A percentile compares a stretch with the other conserved stretches of the same genome.
Conservation (phyloP, 192 early-diverging fungal genomes). For the Podila horticola region DNA sequence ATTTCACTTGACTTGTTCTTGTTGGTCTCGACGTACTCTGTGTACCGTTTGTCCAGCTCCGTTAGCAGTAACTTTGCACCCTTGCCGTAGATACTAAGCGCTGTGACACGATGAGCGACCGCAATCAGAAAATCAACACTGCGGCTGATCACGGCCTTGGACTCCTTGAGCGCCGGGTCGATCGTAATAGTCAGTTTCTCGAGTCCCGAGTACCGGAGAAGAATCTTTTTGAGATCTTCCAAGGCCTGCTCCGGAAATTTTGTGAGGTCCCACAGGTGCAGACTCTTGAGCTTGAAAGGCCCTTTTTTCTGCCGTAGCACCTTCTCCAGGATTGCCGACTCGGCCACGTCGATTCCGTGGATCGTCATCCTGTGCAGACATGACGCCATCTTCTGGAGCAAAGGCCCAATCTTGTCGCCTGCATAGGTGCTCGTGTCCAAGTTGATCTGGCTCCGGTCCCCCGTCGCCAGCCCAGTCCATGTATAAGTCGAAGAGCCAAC, state of each 20-base stretch:
- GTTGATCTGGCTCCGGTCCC: slow-evolving; percentile 10
- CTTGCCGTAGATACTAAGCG: background rate
- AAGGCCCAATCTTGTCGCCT: slow-evolving; percentile 20
- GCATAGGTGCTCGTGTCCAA: slow-evolving; percentile 8
- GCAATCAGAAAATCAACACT: background rate
- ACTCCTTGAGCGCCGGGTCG: slow-evolving; percentile 1
- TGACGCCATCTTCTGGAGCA: slow-evolving; percentile 31
- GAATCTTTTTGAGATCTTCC: slow-evolving; percentile 27
- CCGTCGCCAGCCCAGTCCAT: slow-evolving; percentile 3
- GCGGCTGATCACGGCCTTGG: background rate
- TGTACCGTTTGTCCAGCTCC: background rate
- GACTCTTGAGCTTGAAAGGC: slow-evolving; percentile 15
- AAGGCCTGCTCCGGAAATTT: background rate
- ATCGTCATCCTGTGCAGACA: background rate
- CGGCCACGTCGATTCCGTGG: background rate
- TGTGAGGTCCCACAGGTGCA: slow-evolving; percentile 9
- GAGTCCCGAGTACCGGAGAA: background rate
- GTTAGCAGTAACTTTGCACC: background rate
- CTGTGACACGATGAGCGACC: background rate
- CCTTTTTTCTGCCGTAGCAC: slow-evolving; percentile 26
- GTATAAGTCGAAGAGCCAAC: slow-evolving; percentile 1
- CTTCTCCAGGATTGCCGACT: slow-evolving; percentile 25
- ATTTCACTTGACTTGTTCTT: no score
- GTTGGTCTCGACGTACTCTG: no score
- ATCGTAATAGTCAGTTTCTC: slow-evolving; percentile 1